Evolutionary conservation across 495 filamentous ascomycete genomes (phyloP).

Genomic region (Aspergillus kassunensis): DNA sequence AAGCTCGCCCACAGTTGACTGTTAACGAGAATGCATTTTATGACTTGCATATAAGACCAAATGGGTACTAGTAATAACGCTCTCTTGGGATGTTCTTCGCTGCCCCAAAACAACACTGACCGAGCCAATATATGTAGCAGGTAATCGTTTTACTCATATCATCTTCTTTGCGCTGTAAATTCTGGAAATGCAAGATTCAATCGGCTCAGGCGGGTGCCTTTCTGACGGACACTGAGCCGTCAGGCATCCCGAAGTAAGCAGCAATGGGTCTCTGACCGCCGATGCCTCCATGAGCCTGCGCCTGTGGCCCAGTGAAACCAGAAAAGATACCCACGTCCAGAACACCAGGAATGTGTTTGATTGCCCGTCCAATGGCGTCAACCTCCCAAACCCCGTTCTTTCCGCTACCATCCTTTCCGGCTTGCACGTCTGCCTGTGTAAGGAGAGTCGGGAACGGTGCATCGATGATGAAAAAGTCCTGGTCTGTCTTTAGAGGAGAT

Average conservation of each 20-base stretch:
- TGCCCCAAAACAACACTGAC: slow-evolving; percentile 6
- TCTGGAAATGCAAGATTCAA: background rate
- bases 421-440: slow-evolving; percentile 53
- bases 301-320: slow-evolving; percentile 68
- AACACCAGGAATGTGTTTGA: slow-evolving; percentile 83
- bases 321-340: slow-evolving; percentile 89
- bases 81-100: background rate
- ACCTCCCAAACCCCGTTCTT: slow-evolving; percentile 71
- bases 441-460: slow-evolving; percentile 75
- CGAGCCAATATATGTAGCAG: slow-evolving; percentile 11
- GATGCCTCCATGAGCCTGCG: slow-evolving; percentile 49
- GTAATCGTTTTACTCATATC: slow-evolving; percentile 19
- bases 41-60: slow-evolving; percentile 10
- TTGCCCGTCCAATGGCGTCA: slow-evolving; percentile 59
- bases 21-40: slow-evolving; percentile 15
- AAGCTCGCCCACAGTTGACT: slow-evolving; percentile 10
- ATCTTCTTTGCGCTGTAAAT: background rate
- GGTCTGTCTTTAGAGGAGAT: slow-evolving; percentile 85
- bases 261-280: slow-evolving; percentile 89
- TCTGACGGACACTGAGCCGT: slow-evolving; percentile 61
- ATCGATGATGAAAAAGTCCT: slow-evolving; percentile 90
- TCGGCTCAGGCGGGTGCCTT: slow-evolving; percentile 29
- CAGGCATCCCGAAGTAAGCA: slow-evolving; percentile 90
- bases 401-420: slow-evolving; percentile 44
- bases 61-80: slow-evolving; percentile 1